Evolutionary conservation across 192 early-diverging fungal species (phyloP), one percentile per base, ranked within the genome.

Genomic region (Coemansia sp.): DNA sequence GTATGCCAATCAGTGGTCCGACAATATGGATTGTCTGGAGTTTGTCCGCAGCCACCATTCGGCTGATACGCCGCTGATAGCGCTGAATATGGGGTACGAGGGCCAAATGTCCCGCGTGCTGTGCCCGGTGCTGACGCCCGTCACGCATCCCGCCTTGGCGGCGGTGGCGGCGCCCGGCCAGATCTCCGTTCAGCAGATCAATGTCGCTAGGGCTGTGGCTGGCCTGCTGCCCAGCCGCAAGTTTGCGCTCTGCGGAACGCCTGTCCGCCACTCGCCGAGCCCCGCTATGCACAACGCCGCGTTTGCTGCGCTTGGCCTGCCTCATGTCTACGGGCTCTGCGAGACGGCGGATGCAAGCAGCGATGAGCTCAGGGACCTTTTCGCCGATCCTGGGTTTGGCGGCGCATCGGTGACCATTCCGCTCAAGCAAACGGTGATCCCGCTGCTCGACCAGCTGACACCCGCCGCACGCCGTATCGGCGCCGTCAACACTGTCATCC

Each of bases 351-450:
- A 83, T 32, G 85, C 90, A 8, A 82, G 86, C 17, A 35, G 32
- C 32, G 32, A 35, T 3, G n/a, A 2, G n/a, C 35, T 58, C 6
- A n/a, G 10, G 1, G 89, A 88, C 51, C 72, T 89, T 36, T 70
- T 89, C 39, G 73, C 62, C 4, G 62, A 54, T 14, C 27, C 76
- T 6, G 66, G 86, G 53, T 98, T 97, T 89, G 95, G 96, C 47
- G 98, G 98, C 58, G 94, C 93, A 1, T 93, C 91, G 19, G 93
- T 99, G 1, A 99, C 98, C 4, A 98, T 98, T 53, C 98, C 98
- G 57, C 89, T 93, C 72, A 99, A 99, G 86, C 81, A 93, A 46
- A 86, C 86, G 11, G 88, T 98, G n/a, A 88, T 97, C 46, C 81
- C 85, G 24, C 84, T 96, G 45, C 76, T 94, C 36, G 85, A 89